Conservation (phyloP, 1,139 yeast genomes). For the Candida tetrigidarum region DNA sequence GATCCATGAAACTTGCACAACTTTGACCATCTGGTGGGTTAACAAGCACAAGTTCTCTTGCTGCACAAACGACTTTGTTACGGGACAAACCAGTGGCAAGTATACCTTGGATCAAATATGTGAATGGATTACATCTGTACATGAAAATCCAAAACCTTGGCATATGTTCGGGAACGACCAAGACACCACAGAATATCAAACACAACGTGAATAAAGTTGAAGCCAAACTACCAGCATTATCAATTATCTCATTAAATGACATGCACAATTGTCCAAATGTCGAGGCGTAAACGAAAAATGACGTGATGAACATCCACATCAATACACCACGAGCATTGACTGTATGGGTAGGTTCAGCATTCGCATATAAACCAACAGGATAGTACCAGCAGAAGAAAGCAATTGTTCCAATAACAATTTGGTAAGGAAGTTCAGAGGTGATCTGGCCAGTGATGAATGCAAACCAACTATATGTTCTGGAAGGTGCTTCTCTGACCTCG, state of each 20-base stretch:
- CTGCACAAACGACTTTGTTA: conserved; percentile 27
- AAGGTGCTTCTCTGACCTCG: conserved; percentile 38
- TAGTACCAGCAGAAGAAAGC: conserved; percentile 70
- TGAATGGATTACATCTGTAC: conserved; percentile 70
- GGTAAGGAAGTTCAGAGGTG: conserved; percentile 77
- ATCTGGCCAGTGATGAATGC: conserved; percentile 61
- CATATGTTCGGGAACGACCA: conserved; percentile 26
- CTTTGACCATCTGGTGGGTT: conserved; percentile 51
- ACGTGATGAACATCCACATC: conserved; percentile 45
- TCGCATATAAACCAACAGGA: conserved; percentile 58
- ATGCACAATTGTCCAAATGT: conserved; percentile 41
- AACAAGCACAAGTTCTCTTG: conserved; percentile 28
- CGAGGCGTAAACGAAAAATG: conserved; percentile 34
- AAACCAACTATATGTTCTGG: conserved; percentile 31
- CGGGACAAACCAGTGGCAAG: conserved; percentile 46
- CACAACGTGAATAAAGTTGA: conserved; percentile 30
- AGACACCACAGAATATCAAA: conserved; percentile 39
- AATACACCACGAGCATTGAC: conserved; percentile 42
- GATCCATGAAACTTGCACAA: conserved; percentile 55
- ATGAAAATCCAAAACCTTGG: conserved; percentile 53
- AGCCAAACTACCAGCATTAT: conserved; percentile 40
- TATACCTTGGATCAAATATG: conserved; percentile 58
- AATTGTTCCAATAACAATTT: conserved; percentile 61
- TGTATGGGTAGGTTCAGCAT: conserved; percentile 43
- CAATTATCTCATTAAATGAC: conserved; percentile 39